Conservation (phyloP, 345 rosid species). For the Syzygium aqueum region DNA sequence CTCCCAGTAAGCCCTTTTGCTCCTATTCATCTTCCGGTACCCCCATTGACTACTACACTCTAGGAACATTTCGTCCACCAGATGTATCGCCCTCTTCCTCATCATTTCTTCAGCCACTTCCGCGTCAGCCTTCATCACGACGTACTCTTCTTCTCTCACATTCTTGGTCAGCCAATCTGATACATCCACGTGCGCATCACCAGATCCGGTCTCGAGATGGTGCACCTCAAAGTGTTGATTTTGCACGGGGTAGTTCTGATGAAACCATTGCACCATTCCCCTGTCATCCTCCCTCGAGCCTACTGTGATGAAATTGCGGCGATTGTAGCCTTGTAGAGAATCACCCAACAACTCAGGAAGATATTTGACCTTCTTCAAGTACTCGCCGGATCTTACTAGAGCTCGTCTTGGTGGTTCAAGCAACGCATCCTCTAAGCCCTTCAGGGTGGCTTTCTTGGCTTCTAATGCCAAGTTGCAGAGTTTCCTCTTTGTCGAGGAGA, state of each 20-base stretch:
- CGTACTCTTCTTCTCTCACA: constrained; percentile 28
- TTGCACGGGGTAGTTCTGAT: constrained; percentile 19
- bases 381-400: not conserved
- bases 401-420: constrained; percentile 30
- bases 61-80: constrained; percentile 37
- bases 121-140: constrained; percentile 39
- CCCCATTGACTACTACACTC: constrained; percentile 30
- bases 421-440: constrained; percentile 26
- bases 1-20: constrained; percentile 42
- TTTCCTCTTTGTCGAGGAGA: constrained; percentile 6
- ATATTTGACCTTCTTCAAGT: constrained; percentile 14
- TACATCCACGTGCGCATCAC: constrained; percentile 3
- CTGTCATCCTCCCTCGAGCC: constrained; percentile 9
- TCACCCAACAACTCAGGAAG: constrained; percentile 31
- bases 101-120: constrained; percentile 30
- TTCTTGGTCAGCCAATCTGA: constrained; percentile 26
- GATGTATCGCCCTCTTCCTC: constrained; percentile 1
- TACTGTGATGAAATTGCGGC: constrained; percentile 18
- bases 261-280: constrained; percentile 19
- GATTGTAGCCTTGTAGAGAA: constrained; percentile 17
- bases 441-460: constrained; percentile 20
- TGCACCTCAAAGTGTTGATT: constrained; percentile 21
- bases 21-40: constrained; percentile 7
- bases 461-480: constrained; percentile 14
- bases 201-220: constrained; percentile 1